Evolutionary conservation across 2,329 filamentous ascomycete genomes (phyloP).

Genomic region (Diaporthe batatas): DNA sequence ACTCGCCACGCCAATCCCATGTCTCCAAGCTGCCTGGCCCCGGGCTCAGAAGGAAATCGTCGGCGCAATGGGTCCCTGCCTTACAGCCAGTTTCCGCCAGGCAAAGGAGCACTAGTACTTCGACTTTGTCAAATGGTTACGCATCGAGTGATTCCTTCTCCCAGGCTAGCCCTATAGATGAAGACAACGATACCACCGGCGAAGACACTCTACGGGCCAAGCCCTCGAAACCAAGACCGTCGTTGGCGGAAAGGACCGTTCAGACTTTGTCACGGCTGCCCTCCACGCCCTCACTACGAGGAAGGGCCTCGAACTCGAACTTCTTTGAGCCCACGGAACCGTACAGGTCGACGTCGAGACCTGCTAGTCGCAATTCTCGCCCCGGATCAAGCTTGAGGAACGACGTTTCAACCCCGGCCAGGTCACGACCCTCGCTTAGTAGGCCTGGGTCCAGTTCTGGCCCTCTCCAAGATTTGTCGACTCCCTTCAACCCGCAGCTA

Average conservation of each 20-base stretch:
- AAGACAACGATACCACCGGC: slow-evolving; percentile 8
- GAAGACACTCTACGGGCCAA: slow-evolving; percentile 22
- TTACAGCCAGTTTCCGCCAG: slow-evolving; percentile 22
- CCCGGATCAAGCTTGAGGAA: slow-evolving; percentile 72
- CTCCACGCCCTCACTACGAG: slow-evolving; percentile 78
- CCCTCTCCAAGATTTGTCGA: slow-evolving; percentile 59
- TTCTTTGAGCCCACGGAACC: slow-evolving; percentile 79
- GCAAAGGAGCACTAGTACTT: slow-evolving; percentile 36
- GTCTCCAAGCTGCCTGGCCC: slow-evolving; percentile 32
- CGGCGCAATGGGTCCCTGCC: slow-evolving; percentile 24
- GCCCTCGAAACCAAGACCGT: slow-evolving; percentile 59
- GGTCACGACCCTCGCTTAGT: slow-evolving; percentile 62
- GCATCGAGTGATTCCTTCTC: slow-evolving; percentile 31
- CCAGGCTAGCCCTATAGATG: slow-evolving; percentile 33
- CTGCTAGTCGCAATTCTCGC: slow-evolving; percentile 60
- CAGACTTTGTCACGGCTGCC: slow-evolving; percentile 85
- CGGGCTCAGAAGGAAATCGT: slow-evolving; percentile 35
- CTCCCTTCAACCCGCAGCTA: slow-evolving; percentile 58
- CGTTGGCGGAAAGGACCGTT: slow-evolving; percentile 85
- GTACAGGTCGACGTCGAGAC: slow-evolving; percentile 66
- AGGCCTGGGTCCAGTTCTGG: slow-evolving; percentile 69
- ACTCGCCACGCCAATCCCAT: slow-evolving; percentile 5
- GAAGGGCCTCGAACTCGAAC: slow-evolving; percentile 76
- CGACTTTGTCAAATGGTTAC: slow-evolving; percentile 29
- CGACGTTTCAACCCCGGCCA: slow-evolving; percentile 68